Evolutionary conservation across 2,329 filamentous ascomycete genomes (phyloP).

Genomic region (Penicillium sp.): DNA sequence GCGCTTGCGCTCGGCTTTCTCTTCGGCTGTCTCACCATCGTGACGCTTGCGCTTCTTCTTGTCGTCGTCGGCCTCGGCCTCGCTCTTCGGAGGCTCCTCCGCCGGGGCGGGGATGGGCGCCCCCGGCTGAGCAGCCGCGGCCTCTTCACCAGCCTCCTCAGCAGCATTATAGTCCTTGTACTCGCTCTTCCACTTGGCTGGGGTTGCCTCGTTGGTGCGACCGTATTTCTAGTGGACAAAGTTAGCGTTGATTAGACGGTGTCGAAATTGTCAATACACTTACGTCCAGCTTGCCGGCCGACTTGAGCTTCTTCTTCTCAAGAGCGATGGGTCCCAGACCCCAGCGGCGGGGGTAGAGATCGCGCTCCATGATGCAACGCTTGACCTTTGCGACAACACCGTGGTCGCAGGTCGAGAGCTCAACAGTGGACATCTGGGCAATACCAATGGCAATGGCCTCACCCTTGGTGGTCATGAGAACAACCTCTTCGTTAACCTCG

Average conservation of each 20-base stretch:
- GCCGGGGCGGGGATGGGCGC: conserved; percentile 27
- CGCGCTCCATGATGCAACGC: conserved; percentile 99
- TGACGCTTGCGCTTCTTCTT: conserved; percentile 52
- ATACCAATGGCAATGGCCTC: conserved; percentile 96
- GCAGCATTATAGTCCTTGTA: conserved; percentile 82
- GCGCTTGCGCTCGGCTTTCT: conserved; percentile 49
- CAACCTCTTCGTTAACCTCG: conserved; percentile 92
- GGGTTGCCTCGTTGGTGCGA: conserved; percentile 85
- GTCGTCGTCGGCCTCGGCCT: conserved; percentile 4
- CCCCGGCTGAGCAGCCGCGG: conserved; percentile 38
- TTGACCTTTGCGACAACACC: conserved; percentile 98
- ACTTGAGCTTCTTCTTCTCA: conserved; percentile 99
- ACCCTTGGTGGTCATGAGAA: conserved; percentile 98
- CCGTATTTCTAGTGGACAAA: conserved; percentile 66
- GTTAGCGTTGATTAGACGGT: not conserved
- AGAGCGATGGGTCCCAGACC: conserved; percentile 87
- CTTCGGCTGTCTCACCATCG: conserved; percentile 54
- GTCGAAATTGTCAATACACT: not conserved
- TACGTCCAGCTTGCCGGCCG: conserved; percentile 85
- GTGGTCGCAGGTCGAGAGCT: conserved; percentile 95
- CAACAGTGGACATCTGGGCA: conserved; percentile 95
- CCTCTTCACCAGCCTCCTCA: conserved; percentile 45
- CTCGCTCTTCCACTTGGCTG: conserved; percentile 83
- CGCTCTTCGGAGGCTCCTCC: not conserved
- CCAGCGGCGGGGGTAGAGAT: conserved; percentile 95